These are phyloP conservation scores for Metschnikowia lochheadii DNA, from an alignment of 805 yeast species.

Conservation along the genomic window DNA sequence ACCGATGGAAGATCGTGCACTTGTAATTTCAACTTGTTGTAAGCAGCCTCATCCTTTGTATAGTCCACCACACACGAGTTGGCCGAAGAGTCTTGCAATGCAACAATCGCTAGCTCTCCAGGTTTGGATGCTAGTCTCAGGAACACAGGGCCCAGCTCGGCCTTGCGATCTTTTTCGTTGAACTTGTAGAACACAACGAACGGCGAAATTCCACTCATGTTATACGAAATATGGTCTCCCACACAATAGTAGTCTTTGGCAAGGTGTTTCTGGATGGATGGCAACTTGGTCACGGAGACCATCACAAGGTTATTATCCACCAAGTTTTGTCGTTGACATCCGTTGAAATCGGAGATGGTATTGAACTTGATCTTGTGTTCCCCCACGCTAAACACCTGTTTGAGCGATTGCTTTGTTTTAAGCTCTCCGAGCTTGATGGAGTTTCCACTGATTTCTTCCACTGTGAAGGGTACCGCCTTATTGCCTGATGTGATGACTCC, in stretches of 20 bases:
- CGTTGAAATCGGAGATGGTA: constrained; percentile 61
- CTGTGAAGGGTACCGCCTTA: constrained; percentile 41
- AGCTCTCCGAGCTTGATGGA: constrained; percentile 11
- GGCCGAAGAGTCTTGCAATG: constrained; percentile 69
- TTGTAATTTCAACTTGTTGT: constrained; percentile 25
- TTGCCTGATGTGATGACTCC: constrained; percentile 59
- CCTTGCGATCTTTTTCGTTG: constrained; percentile 55
- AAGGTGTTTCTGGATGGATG: constrained; percentile 48
- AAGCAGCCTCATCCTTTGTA: constrained; percentile 33
- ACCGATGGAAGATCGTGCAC: constrained; percentile 65
- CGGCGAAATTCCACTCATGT: constrained; percentile 76
- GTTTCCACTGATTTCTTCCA: constrained; percentile 40
- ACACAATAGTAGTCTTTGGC: constrained; percentile 65
- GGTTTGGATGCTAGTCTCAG: constrained; percentile 75
- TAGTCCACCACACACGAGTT: constrained; percentile 67
- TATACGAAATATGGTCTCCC: constrained; percentile 81
- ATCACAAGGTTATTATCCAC: constrained; percentile 34
- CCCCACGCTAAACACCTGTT: constrained; percentile 56
- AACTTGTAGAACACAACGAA: constrained; percentile 72
- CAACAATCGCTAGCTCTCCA: constrained; percentile 65
- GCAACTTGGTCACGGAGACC: constrained; percentile 71
- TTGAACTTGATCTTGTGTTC: constrained; percentile 58
- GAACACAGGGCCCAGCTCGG: constrained; percentile 46
- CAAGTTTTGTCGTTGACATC: constrained; percentile 53
- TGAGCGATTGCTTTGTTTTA: constrained; percentile 26